Percentiles rank a stretch among this genome's conserved stretches.
Conservation (phyloP, 2,329 filamentous ascomycete genomes). For the Aureobasidium musti region DNA sequence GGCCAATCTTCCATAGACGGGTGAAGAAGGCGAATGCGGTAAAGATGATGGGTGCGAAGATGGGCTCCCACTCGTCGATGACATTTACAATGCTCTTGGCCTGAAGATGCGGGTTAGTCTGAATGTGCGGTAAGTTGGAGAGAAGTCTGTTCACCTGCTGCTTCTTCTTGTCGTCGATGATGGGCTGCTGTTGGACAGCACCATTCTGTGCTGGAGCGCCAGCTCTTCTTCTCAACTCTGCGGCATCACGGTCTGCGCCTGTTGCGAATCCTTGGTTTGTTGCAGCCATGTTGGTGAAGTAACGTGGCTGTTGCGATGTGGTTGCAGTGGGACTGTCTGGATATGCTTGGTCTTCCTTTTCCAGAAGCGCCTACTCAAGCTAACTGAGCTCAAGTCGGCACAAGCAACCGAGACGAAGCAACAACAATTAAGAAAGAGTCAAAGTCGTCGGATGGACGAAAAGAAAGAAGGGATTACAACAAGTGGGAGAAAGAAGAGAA, state of each 20-base stretch:
- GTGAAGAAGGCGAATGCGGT: constrained; percentile 66
- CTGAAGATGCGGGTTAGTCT: constrained; percentile 32
- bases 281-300: constrained; percentile 19
- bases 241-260: constrained; percentile 23
- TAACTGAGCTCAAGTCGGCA: constrained; percentile 9
- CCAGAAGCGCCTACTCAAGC: constrained; percentile 25
- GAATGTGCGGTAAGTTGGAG: not conserved
- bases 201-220: constrained; percentile 20
- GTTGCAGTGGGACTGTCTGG: not conserved
- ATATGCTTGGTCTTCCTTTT: constrained; percentile 10
- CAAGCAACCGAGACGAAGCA: constrained; percentile 16
- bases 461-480: constrained; percentile 26
- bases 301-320: constrained; percentile 4
- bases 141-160: constrained; percentile 14
- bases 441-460: constrained; percentile 13
- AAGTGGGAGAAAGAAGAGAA: constrained; percentile 14
- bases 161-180: constrained; percentile 28
- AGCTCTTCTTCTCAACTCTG: constrained; percentile 20
- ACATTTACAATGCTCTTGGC: constrained; percentile 61
- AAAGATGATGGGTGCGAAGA: constrained; percentile 65
- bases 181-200: constrained; percentile 24
- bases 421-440: constrained; percentile 4
- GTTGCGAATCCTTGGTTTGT: constrained; percentile 24
- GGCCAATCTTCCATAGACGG: constrained; percentile 66
- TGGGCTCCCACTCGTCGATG: constrained; percentile 63